Conservation (phyloP, 768 basidiomycete species). For the Cystofilobasidium bisporidii region DNA sequence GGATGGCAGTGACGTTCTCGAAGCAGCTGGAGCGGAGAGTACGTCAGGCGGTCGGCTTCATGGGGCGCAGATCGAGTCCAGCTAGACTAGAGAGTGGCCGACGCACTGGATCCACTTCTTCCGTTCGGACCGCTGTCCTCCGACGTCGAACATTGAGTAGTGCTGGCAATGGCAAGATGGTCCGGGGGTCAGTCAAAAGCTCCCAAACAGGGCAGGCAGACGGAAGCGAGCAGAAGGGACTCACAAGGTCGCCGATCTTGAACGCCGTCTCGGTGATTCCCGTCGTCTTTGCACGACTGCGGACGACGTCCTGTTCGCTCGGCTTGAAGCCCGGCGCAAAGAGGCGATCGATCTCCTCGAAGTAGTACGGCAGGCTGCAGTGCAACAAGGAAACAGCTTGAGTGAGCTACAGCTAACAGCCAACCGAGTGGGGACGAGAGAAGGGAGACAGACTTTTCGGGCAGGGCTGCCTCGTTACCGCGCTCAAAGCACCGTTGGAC, state of each 20-base stretch:
- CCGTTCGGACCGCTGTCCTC: constrained; percentile 83
- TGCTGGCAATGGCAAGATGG: no score
- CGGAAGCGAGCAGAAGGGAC: no score
- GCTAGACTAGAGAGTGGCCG: background rate
- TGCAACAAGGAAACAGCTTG: background rate
- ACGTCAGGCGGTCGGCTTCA: background rate
- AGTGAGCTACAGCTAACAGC: no score
- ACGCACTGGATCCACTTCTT: constrained; percentile 73
- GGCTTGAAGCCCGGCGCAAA: constrained; percentile 66
- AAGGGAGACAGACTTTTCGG: constrained; percentile 60
- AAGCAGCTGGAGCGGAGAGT: constrained; percentile 50
- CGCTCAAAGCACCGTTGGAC: constrained; percentile 66
- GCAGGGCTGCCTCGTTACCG: constrained; percentile 82
- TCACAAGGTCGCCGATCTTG: constrained; percentile 49
- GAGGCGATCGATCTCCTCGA: constrained; percentile 57
- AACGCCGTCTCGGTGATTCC: constrained; percentile 87
- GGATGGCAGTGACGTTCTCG: constrained; percentile 84
- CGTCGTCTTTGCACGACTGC: constrained; percentile 73
- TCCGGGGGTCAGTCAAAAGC: no score
- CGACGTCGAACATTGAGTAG: constrained; percentile 82
- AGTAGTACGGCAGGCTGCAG: constrained; percentile 26
- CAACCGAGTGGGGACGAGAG: no score
- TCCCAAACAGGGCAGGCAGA: no score
- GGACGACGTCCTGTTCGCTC: constrained; percentile 57
- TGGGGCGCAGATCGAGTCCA: no score